A percentile compares a stretch with the other conserved stretches of the same genome.
phyloP scores from a whole-genome alignment of 192 early-diverging fungal species.

The Powellomyces hirtus region DNA sequence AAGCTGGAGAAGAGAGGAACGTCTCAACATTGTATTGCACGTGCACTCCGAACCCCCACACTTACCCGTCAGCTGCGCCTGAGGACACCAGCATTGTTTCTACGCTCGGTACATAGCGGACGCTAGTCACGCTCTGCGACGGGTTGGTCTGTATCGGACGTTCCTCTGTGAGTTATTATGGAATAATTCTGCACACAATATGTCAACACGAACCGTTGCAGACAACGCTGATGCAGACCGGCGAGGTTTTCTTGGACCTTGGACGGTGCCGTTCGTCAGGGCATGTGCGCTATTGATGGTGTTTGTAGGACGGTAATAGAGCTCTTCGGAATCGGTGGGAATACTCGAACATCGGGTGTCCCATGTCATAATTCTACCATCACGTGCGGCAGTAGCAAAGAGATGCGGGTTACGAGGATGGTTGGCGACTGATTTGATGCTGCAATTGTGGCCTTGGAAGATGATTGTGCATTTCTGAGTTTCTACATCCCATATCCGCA shows the following conservation, averaged over 20 bases:
- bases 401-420: slow-evolving; percentile 55
- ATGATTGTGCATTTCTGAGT: slow-evolving; percentile 45
- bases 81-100: slow-evolving; percentile 56
- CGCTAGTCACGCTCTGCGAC: slow-evolving; percentile 53
- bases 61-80: slow-evolving; percentile 65
- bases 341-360: slow-evolving; percentile 61
- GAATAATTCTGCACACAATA: neutral
- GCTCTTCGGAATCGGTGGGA: neutral
- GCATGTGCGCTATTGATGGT: slow-evolving; percentile 49
- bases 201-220: neutral
- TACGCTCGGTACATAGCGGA: slow-evolving; percentile 44
- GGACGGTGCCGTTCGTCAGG: neutral
- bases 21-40: neutral
- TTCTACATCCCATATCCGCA: slow-evolving; percentile 75
- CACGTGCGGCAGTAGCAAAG: slow-evolving; percentile 69
- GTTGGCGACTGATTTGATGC: slow-evolving; percentile 69
- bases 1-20: slow-evolving; percentile 37
- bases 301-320: slow-evolving; percentile 31
- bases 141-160: slow-evolving; percentile 14
- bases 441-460: slow-evolving; percentile 67
- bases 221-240: neutral
- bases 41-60: neutral
- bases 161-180: no score
- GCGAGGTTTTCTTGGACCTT: neutral
- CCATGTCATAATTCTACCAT: slow-evolving; percentile 75